Evolutionary conservation across 2,329 filamentous ascomycete genomes (phyloP).

Genomic region (Pseudogymnoascus sp.): DNA sequence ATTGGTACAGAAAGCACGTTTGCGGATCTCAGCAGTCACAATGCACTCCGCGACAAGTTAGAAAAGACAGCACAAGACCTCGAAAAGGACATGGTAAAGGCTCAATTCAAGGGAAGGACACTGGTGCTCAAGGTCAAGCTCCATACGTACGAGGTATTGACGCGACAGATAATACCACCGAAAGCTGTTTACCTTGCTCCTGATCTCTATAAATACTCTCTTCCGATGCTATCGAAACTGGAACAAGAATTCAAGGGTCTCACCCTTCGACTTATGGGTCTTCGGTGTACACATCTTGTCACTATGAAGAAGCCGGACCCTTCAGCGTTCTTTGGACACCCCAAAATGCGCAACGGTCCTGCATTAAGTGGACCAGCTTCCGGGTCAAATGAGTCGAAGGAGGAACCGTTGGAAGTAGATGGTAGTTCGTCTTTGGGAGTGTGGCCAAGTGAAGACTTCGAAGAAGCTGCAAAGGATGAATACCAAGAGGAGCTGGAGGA

Average conservation of each 20-base stretch:
- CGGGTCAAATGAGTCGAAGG: slow-evolving; percentile 26
- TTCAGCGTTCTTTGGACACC: slow-evolving; percentile 68
- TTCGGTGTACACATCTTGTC: slow-evolving; percentile 80
- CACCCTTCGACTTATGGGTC: slow-evolving; percentile 76
- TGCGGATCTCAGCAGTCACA: slow-evolving; percentile 63
- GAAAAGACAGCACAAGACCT: slow-evolving; percentile 76
- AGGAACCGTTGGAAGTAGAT: slow-evolving; percentile 32
- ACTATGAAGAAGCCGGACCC: slow-evolving; percentile 76
- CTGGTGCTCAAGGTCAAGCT: slow-evolving; percentile 88
- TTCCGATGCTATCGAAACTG: slow-evolving; percentile 78
- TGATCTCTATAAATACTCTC: slow-evolving; percentile 72
- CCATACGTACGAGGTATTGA: slow-evolving; percentile 87
- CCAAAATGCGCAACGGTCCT: slow-evolving; percentile 20
- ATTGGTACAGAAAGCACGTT: slow-evolving; percentile 94
- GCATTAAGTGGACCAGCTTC: slow-evolving; percentile 16
- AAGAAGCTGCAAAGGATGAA: slow-evolving; percentile 53
- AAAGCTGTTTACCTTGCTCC: slow-evolving; percentile 66
- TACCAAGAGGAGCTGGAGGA: slow-evolving; percentile 54
- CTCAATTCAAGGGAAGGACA: slow-evolving; percentile 83
- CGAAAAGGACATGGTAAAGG: slow-evolving; percentile 73
- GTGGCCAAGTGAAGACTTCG: slow-evolving; percentile 61
- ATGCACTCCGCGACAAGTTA: slow-evolving; percentile 67
- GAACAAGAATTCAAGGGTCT: slow-evolving; percentile 76
- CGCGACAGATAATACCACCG: slow-evolving; percentile 69
- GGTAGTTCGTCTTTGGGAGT: slow-evolving; percentile 53